Evolutionary conservation across 2,329 filamentous ascomycete genomes (phyloP), one percentile per base, ranked within the genome.

Genomic region (Sporothrix humicola): DNA sequence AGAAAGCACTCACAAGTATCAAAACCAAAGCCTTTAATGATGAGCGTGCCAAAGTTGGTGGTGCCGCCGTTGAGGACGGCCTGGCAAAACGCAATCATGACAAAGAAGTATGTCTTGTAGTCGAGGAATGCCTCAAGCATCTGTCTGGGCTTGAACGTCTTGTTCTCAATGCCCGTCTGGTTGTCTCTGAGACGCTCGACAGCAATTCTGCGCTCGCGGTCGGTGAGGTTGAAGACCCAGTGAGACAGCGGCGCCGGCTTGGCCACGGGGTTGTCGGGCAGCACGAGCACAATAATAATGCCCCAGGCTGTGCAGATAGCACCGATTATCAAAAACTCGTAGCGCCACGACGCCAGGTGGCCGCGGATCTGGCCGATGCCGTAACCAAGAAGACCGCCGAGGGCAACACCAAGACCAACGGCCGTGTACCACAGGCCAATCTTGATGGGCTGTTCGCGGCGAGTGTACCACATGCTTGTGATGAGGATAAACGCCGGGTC

Each of bases 261-360:
- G 0, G 85, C 88, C 23, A 87, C 83, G 0, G 88, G 89, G 0
- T 85, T 87, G 77, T 90, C 88, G 1, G 89, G 88, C 1, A 91
- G 83, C 56, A 89, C 81, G 20, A 89, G 79, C 58, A 86, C 83
- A 78, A 91, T 87, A 12, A 88, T 80, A 8, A 91, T 83, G 1
- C 87, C 90, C 86, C 89, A 92, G 13, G 83, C 73, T 17, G 87
- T 83, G 73, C 88, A 91, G 23, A 91, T 82, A 0, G 87, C 83
- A 8, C 84, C 84, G 3, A 89, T 89, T n/a, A 92, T 86, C 17
- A 93, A 80, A 78, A 92, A 92, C 72, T 92, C 89, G 76, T 90
- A 92, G 77, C 88, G 88, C 90, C 90, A 92, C 0, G 86, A 87
- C 0, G 86, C 83, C 23, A 92, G 82, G 0, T 83, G 81, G 15